Conservation (phyloP, 2,329 filamentous ascomycete genomes). For the Kalmusia sp. region DNA sequence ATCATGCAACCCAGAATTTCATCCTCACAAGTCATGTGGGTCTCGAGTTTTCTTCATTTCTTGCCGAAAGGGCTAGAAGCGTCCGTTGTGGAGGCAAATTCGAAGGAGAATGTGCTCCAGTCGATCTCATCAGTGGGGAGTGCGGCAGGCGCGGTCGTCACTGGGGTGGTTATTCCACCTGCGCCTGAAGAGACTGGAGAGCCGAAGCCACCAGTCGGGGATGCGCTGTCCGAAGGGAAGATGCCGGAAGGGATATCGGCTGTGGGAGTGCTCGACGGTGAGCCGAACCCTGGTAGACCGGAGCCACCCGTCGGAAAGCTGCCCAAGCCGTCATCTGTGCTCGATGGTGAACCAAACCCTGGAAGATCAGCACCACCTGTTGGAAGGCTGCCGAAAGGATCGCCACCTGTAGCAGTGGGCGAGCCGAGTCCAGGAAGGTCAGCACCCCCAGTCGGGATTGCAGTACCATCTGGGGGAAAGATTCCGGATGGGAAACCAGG, state of each 20-base stretch:
- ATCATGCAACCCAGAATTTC: neutral
- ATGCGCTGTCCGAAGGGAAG: constrained; percentile 13
- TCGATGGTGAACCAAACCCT: neutral
- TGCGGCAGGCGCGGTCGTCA: constrained; percentile 14
- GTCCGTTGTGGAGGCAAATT: neutral
- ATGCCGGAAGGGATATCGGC: constrained; percentile 9
- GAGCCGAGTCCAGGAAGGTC: neutral
- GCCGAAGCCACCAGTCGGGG: constrained; percentile 10
- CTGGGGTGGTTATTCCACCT: constrained; percentile 11
- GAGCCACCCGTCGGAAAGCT: neutral
- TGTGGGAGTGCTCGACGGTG: neutral
- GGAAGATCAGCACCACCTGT: neutral
- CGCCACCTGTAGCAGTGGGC: neutral
- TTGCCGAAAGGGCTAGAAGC: neutral
- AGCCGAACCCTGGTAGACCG: neutral
- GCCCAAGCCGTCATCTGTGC: neutral
- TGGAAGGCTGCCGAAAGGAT: neutral
- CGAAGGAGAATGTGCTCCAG: constrained; percentile 21
- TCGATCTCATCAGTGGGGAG: constrained; percentile 10
- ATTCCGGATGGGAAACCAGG: neutral
- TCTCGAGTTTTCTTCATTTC: constrained; percentile 2
- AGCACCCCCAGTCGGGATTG: neutral
- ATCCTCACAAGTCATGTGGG: too few relatives aligned
- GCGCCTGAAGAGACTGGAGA: constrained; percentile 5
- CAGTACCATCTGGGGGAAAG: neutral